Base-by-base conservation (phyloP, 257 asterid genomes). In the Fraxinus excelsior region DNA sequence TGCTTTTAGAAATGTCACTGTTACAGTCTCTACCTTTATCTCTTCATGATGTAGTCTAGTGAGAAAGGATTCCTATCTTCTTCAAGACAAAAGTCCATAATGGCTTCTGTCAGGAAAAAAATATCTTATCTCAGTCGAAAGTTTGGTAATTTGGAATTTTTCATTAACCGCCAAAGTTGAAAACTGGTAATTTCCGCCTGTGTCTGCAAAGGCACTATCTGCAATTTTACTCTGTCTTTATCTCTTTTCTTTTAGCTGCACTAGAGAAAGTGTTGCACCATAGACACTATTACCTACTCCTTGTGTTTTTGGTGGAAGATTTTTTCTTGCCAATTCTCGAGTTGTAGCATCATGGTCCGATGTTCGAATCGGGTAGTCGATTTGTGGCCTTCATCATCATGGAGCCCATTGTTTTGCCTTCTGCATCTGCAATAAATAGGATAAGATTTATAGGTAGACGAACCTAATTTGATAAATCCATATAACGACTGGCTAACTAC, bases 21-120 rank as follows among this genome's bases (percentile, higher is more conserved):
- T 82, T 73, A 73, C 80, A 74, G 83, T 81, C 84, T 78, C 80
- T 53, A 37, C 80, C 88, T 64, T 60, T 75, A 67, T 71, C 80
- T 40, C 16, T 62, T 26, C 67, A 21, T 78, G 71, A 79, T 79
- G 76, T 83, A 79, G 87, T 85, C 70, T 72, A 53, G 26, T 75
- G 76, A 73, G 79, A 66, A 60, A 56, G 74, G 82, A 76, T 74
- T 84, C 38, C 26, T 25, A 14, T 80, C 79, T 21, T 76, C 71
- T 40, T 40, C 16, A 73, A 75, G 78, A 79, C 79, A 75, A 79
- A 80, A 78, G 87, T 53, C 87, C 82, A 71, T 72, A 60, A 76
- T 79, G 69, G 79, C 78, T 80, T 80, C 80, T 75, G 19, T 71
- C 71, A 64, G 74, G 42, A 71, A 76, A 79, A 42, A 74, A 76